Conservation (phyloP, 73 alveolate genomes). For the Symbiodinium pilosum region DNA sequence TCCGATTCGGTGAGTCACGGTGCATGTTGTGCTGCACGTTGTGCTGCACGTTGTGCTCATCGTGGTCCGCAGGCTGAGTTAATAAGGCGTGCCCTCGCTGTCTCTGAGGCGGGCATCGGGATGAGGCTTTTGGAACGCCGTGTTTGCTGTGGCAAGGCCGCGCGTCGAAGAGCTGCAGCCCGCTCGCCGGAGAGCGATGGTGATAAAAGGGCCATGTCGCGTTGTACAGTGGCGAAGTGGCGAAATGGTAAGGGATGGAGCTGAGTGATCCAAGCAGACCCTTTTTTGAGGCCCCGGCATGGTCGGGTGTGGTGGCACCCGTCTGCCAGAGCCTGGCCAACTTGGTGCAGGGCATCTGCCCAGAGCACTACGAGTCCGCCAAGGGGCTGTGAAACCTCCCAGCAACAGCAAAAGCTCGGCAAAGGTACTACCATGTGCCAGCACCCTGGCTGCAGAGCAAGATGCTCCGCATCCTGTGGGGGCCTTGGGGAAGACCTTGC, state of each 20-base stretch:
- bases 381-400: too few relatives aligned
- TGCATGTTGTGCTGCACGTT: too few relatives aligned
- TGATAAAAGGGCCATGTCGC: too few relatives aligned
- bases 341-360: constrained; percentile 82
- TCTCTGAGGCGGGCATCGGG: background rate
- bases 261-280: too few relatives aligned
- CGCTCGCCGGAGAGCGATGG: background rate
- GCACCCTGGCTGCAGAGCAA: constrained; percentile 95
- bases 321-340: constrained; percentile 83
- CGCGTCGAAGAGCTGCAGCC: background rate
- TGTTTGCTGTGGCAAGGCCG: background rate
- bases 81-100: background rate
- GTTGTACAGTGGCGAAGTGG: too few relatives aligned
- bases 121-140: too few relatives aligned
- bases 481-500: background rate
- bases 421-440: constrained; percentile 88
- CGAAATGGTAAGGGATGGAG: too few relatives aligned
- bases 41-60: too few relatives aligned
- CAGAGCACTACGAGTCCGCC: constrained; percentile 85
- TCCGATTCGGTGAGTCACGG: too few relatives aligned
- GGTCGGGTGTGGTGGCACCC: constrained; percentile 87
- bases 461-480: constrained; percentile 62
- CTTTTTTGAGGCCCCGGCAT: constrained; percentile 74
- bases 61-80: background rate
- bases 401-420: background rate